Evolutionary conservation across 2,329 filamentous ascomycete species (phyloP).

Genomic region (Neonectria neomacrospora): DNA sequence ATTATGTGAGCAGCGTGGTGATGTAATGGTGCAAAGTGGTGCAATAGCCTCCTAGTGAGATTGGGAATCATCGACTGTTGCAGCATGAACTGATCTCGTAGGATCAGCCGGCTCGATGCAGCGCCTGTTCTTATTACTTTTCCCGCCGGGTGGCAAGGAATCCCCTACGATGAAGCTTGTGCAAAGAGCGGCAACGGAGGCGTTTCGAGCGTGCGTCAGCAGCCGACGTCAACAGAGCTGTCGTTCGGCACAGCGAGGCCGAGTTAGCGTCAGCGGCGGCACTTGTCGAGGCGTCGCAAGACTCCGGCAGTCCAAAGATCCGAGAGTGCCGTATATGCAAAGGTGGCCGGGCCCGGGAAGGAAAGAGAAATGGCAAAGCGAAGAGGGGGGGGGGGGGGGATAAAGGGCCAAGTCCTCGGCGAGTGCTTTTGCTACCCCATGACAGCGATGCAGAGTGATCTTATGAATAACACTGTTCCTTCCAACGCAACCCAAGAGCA

Average conservation of each 20-base stretch:
- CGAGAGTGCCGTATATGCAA: slow-evolving; percentile 13
- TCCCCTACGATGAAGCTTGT: slow-evolving; percentile 11
- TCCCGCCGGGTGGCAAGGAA: slow-evolving; percentile 16
- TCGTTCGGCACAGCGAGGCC: slow-evolving; percentile 23
- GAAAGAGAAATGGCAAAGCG: neutral
- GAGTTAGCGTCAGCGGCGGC: slow-evolving; percentile 17
- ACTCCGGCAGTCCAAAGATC: slow-evolving; percentile 3
- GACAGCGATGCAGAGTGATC: neutral
- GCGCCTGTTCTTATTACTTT: slow-evolving; percentile 7
- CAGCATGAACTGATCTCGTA: neutral
- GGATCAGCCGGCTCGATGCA: neutral
- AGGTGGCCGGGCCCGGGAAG: neutral
- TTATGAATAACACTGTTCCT: neutral
- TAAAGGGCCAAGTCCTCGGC: neutral
- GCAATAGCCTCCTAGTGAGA: neutral
- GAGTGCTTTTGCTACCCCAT: neutral
- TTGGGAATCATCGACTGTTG: neutral
- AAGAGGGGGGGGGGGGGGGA: neutral
- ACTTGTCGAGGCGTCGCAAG: slow-evolving; percentile 10
- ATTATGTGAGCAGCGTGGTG: neutral
- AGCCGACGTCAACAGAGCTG: slow-evolving; percentile 37
- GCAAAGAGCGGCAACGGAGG: slow-evolving; percentile 1
- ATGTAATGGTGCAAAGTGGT: neutral
- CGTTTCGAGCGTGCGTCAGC: slow-evolving; percentile 35
- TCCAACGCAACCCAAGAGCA: neutral